Base-by-base conservation (phyloP, 441 rosid species). In the Macaranga tanarius region DNA sequence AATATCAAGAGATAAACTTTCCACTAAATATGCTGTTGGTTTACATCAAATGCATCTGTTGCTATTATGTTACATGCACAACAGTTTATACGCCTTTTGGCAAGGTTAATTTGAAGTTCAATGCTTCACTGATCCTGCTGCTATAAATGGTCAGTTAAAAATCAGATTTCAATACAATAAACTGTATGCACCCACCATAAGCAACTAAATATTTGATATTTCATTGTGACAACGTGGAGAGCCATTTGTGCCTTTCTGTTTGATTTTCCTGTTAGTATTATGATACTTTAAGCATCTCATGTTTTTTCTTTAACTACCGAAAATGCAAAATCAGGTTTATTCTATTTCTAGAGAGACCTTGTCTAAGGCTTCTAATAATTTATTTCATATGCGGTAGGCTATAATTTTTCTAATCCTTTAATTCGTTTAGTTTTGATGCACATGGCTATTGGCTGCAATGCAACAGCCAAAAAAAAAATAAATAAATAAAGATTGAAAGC, bases 321-420 rank as follows among this genome's bases (percentile, higher is more conserved):
- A 31, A 31, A 31, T 50, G n/a, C 11, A 15, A 50, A 52, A 17
- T 19, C 0, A 17, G 2, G 11, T 48, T 52, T 20, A 19, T 52
- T 52, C 2, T 52, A 52, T 17, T 17, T 52, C 22, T 8, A 8
- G 10, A 0, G 56, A 48, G 17, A 48, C 63, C 12, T 25, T 3
- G 17, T 61, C 19, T 17, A 10, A 16, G 19, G 12, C 10, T 5
- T 5, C 6, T 8, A 13, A 28, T 59, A 59, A 13, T 26, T 2
- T 31, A 60, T 31, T 61, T 25, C 60, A 5, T 88, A 83, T 76
- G 83, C 84, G 69, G 86, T 89, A 73, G 71, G 81, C 83, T 69
- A 22, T 7, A 15, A 28, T 44, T 69, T 15, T 42, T 48, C 50
- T 57, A 13, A n/a, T 17, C 38, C 63, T 13, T 28, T 31, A 28